These are phyloP conservation scores for Smittium mucronatum DNA, from an alignment of 371 early-diverging fungal genomes.

Conservation along the genomic window DNA sequence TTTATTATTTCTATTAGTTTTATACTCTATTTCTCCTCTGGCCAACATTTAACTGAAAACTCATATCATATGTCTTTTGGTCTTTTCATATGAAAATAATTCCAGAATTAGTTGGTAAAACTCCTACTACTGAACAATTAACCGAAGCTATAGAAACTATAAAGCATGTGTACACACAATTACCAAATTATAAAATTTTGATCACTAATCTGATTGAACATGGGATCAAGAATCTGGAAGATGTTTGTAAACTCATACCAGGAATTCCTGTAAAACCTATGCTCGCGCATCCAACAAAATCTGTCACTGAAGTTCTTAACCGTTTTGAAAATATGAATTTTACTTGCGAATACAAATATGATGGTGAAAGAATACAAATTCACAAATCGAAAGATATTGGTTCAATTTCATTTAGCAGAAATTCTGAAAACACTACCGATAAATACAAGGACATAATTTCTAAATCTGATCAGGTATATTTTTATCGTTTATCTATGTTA, in stretches of 20 bases:
- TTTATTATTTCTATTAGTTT: background rate
- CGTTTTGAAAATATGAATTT: constrained; percentile 84
- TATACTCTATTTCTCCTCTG: too few species aligned
- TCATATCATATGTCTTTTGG: too few species aligned
- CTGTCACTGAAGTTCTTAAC: constrained; percentile 84
- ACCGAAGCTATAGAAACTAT: constrained; percentile 57
- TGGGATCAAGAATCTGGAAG: constrained; percentile 49
- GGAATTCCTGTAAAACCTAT: constrained; percentile 99
- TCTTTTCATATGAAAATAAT: too few species aligned
- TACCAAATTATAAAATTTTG: constrained; percentile 79
- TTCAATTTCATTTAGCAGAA: constrained; percentile 80
- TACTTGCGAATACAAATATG: constrained; percentile 99
- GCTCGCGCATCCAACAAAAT: constrained; percentile 98
- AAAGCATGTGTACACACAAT: constrained; percentile 71
- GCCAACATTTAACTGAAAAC: too few species aligned
- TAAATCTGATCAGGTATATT: constrained; percentile 16
- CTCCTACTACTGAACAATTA: constrained; percentile 43
- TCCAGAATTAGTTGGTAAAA: too few species aligned
- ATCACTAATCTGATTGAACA: constrained; percentile 69
- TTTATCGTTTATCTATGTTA: background rate
- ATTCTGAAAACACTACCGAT: constrained; percentile 88
- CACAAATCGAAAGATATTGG: constrained; percentile 65
- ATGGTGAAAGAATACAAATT: constrained; percentile 99
- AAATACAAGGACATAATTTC: constrained; percentile 92
- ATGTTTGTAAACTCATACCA: constrained; percentile 77